Evolutionary conservation across 768 basidiomycete genomes (phyloP).

Genomic region (Kwoniella mangroviensis): DNA sequence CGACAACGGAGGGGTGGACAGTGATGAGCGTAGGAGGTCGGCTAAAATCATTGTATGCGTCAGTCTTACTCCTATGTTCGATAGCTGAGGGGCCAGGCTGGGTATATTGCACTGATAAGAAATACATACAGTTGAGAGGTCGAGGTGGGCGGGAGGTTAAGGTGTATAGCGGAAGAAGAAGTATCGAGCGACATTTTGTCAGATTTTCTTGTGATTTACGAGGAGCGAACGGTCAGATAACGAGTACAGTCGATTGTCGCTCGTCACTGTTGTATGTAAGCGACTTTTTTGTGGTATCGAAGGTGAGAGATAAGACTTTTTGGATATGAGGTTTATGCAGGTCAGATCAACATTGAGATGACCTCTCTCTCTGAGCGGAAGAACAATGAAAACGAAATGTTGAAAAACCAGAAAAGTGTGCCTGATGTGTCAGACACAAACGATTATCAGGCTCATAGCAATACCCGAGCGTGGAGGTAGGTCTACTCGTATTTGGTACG

Average conservation of each 20-base stretch:
- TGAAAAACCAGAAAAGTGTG: constrained; percentile 12
- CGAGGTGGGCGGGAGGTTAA: constrained; percentile 51
- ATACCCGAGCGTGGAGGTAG: constrained; percentile 13
- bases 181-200: constrained; percentile 50
- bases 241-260: no score
- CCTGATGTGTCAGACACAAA: constrained; percentile 1
- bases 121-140: constrained; percentile 42
- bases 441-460: constrained; percentile 15
- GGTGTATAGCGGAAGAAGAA: constrained; percentile 49
- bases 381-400: not conserved
- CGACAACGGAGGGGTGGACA: constrained; percentile 88
- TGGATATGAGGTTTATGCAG: no score
- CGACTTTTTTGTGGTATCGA: no score
- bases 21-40: constrained; percentile 62
- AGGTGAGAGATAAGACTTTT: no score
- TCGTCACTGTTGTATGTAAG: no score
- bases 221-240: no score
- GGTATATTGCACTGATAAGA: no score
- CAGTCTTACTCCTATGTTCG: no score
- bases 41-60: constrained; percentile 15
- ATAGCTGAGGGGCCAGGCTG: no score
- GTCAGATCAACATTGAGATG: no score
- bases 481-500: not conserved
- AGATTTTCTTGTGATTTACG: not conserved
- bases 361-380: not conserved